Evolutionary conservation across 2,329 filamentous ascomycete species (phyloP).

Genomic region (Parafenestella ontariensis): DNA sequence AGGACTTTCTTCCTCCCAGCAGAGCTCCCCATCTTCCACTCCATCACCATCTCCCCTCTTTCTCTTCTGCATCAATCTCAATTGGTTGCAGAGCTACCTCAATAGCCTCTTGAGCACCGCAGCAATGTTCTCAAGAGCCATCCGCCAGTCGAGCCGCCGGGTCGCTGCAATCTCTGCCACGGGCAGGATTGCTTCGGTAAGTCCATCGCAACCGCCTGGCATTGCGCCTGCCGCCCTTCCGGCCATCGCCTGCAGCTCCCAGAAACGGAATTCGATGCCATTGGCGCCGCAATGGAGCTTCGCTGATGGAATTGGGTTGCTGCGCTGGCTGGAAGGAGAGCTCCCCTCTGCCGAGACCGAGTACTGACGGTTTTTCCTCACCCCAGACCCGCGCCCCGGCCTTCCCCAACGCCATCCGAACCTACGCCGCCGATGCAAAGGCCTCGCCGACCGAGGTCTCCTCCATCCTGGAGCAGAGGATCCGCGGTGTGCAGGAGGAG

Average conservation of each 20-base stretch:
- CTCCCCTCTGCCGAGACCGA: conserved; percentile 46
- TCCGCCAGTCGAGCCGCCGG: conserved; percentile 95
- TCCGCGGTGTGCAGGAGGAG: conserved; percentile 98
- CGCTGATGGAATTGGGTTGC: conserved; percentile 46
- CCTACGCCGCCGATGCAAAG: conserved; percentile 93
- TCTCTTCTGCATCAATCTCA: conserved; percentile 52
- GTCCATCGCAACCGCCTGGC: conserved; percentile 62
- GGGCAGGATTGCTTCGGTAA: conserved; percentile 92
- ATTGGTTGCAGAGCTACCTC: conserved; percentile 52
- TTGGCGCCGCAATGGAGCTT: conserved; percentile 49
- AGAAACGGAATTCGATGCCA: conserved; percentile 39
- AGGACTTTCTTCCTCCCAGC: conserved; percentile 37
- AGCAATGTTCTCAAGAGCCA: conserved; percentile 96
- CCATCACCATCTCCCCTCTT: conserved; percentile 51
- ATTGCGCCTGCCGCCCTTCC: conserved; percentile 50
- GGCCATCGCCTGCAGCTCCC: conserved; percentile 44
- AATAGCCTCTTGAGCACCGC: conserved; percentile 55
- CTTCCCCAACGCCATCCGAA: conserved; percentile 77
- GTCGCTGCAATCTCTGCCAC: conserved; percentile 92
- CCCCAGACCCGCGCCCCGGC: conserved; percentile 84
- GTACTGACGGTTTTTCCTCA: conserved; percentile 58
- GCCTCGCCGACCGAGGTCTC: conserved; percentile 97
- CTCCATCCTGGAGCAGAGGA: conserved; percentile 98
- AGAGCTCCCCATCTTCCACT: conserved; percentile 44
- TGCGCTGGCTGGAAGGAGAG: conserved; percentile 47